Conservation (phyloP, 306 rosid species). For the Vicia faba region DNA sequence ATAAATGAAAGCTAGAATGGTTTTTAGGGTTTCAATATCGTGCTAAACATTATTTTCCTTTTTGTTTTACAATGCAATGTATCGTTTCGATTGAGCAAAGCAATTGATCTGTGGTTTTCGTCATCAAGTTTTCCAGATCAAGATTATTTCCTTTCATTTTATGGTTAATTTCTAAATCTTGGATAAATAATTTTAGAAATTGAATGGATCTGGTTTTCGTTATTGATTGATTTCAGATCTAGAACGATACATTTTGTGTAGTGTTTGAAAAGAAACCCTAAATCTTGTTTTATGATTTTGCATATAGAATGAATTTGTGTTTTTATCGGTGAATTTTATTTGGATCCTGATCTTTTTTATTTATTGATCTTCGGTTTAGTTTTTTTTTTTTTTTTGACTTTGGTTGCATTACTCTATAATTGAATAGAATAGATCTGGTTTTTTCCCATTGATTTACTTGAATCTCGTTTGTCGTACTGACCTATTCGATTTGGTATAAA, state of each 20-base stretch:
- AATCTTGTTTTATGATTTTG: not conserved
- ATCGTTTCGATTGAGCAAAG: not conserved
- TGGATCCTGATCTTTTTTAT: not conserved
- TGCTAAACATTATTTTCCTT: no score
- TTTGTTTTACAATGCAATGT: not conserved
- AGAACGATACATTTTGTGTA: not conserved
- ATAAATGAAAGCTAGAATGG: constrained; percentile 29
- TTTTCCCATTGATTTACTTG: no score
- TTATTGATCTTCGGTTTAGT: no score
- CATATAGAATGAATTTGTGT: not conserved
- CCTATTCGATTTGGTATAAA: not conserved
- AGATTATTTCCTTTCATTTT: not conserved
- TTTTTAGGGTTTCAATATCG: not conserved
- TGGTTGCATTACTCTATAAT: not conserved
- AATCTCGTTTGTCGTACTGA: no score
- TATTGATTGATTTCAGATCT: not conserved
- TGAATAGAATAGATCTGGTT: not conserved
- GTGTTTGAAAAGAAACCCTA: not conserved
- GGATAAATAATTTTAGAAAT: not conserved
- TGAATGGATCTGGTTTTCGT: not conserved
- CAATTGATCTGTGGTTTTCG: not conserved
- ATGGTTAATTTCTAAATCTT: not conserved
- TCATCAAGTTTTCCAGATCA: not conserved
- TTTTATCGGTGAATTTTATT: not conserved
- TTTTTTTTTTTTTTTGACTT: no score